Base-by-base conservation (phyloP, 2,329 filamentous ascomycete species). In the Fusarium dlaminii region DNA sequence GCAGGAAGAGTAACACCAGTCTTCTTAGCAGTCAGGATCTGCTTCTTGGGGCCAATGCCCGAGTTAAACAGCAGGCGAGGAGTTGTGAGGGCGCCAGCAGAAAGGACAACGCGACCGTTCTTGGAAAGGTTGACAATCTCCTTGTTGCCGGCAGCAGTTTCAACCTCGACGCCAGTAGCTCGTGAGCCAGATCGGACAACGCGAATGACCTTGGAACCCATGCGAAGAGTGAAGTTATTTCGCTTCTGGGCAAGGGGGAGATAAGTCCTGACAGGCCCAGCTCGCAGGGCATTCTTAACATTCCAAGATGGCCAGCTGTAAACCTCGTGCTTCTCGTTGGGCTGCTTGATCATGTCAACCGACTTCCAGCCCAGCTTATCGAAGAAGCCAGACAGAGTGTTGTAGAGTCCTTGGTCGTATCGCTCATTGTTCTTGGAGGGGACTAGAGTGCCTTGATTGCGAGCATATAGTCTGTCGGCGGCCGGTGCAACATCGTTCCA, bases 231-330 rank as follows among this genome's bases (percentile, higher is more conserved):
- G 81, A 94, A 94, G 82, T 93, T 92, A 14, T 84, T 81, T 63
- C 89, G 86, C 56, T 84, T 83, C 59, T 86, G 84, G 6, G 91
- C 90, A 24, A 87, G 85, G 8, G 91, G 89, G 5, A 94, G 87
- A 78, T 94, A 94, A 0, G 92, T 93, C 17, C 88, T 89, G 81
- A 94, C 84, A n/a, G 92, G 92, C 4, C 92, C 92, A 57, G 89
- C 90, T 68, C 92, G 85, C 81, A 92, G 87, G 48, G 90, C 90
- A 56, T 90, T 83, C 24, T 85, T 83, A 78, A 90, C 92, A 88
- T 93, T 93, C 84, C 90, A 93, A 10, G 90, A 86, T 18, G 91
- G 89, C 79, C 91, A 88, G 39, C 89, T 87, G 79, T 88, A 93
- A 1, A 89, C 90, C 70, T 86, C 84, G 80, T 93, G 90, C 87